phyloP scores from a whole-genome alignment of 441 rosid species.

The Sinapis alba region DNA sequence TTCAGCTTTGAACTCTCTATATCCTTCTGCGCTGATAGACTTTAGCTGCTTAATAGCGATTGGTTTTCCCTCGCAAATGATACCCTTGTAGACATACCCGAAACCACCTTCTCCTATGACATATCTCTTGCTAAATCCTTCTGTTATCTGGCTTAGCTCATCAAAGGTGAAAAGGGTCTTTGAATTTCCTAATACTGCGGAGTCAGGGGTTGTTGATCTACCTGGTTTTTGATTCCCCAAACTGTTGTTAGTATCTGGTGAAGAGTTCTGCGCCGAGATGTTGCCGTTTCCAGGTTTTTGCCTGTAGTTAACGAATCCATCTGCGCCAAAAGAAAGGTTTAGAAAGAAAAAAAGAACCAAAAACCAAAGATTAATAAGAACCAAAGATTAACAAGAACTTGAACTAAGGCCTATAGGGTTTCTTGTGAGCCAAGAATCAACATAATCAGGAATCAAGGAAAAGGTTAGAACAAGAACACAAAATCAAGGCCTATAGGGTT shows the following conservation, averaged over 20 bases:
- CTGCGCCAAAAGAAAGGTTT: conserved; percentile 1
- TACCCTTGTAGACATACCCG: background rate
- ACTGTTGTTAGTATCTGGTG: conserved; percentile 43
- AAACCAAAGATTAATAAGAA: background rate
- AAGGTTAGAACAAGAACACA: background rate
- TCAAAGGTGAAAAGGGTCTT: background rate
- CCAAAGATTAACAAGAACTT: background rate
- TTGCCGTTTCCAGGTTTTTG: conserved; percentile 41
- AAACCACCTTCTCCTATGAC: background rate
- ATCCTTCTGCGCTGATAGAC: background rate
- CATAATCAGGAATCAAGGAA: background rate
- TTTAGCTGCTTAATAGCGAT: background rate
- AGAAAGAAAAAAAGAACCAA: background rate
- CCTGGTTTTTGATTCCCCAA: conserved; percentile 32
- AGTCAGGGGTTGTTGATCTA: conserved; percentile 47
- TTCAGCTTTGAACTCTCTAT: background rate
- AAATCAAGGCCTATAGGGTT: background rate
- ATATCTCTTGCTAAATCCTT: background rate
- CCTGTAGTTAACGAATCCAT: conserved; percentile 45
- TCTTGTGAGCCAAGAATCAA: too few relatives aligned
- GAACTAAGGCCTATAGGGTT: too few relatives aligned
- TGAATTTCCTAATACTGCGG: conserved; percentile 30
- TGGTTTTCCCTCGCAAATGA: background rate
- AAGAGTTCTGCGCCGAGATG: conserved; percentile 38
- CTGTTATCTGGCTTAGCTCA: background rate